Evolutionary conservation across 345 rosid genomes (phyloP).

Genomic region (Eucalyptus regnans): DNA sequence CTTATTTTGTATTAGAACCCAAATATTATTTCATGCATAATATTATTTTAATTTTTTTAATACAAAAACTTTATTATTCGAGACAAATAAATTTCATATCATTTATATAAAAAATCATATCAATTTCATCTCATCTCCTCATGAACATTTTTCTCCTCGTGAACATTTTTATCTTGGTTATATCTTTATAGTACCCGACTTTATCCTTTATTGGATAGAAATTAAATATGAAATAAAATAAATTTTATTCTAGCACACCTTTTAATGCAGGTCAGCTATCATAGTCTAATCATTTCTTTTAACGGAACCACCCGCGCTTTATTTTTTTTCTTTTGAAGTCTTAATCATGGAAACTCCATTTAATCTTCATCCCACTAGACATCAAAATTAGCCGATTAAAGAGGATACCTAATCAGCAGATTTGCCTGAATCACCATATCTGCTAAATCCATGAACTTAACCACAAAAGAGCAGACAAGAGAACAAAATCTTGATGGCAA

Average conservation of each 20-base stretch:
- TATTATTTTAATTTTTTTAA: no score
- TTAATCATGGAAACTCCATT: background rate
- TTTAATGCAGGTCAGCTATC: accelerated
- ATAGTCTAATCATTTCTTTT: background rate
- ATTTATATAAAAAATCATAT: accelerated
- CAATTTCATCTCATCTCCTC: no score
- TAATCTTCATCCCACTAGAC: background rate
- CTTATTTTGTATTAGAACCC: no score
- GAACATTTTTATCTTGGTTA: no score
- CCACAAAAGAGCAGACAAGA: background rate
- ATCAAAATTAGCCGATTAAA: background rate
- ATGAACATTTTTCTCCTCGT: no score
- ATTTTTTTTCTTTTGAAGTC: background rate
- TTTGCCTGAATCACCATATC: background rate
- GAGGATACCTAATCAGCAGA: background rate
- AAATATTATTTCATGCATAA: no score
- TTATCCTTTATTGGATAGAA: no score
- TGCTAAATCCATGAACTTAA: background rate
- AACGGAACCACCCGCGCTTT: background rate
- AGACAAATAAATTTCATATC: no score
- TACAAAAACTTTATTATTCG: no score
- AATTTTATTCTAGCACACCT: no score
- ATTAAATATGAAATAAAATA: no score
- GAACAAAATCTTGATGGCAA: background rate
- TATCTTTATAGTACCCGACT: no score